phyloP scores from a whole-genome alignment of 2,329 filamentous ascomycete genomes.

The Penicillium janthinellum region DNA sequence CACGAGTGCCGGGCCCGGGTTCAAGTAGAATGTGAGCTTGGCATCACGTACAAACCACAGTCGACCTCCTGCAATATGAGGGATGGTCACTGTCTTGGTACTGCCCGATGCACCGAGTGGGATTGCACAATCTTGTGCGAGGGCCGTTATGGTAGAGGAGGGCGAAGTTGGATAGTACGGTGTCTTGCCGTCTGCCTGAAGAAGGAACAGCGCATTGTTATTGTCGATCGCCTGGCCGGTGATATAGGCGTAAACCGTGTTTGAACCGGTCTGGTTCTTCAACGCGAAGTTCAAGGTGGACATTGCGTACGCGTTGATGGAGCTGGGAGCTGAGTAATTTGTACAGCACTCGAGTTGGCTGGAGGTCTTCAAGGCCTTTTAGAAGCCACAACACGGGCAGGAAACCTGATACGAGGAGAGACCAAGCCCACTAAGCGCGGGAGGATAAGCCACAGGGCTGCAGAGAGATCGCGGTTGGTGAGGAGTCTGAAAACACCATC shows the following conservation, averaged over 20 bases:
- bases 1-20: constrained; percentile 71
- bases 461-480: constrained; percentile 4
- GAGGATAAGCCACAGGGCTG: background rate
- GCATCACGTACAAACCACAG: constrained; percentile 69
- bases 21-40: constrained; percentile 68
- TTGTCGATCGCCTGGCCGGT: constrained; percentile 66
- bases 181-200: constrained; percentile 67
- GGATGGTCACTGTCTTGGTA: constrained; percentile 64
- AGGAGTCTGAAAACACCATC: background rate
- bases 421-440: background rate
- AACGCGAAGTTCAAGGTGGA: constrained; percentile 62
- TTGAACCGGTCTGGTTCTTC: constrained; percentile 65
- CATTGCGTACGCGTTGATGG: constrained; percentile 12
- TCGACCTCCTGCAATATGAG: constrained; percentile 69
- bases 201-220: constrained; percentile 61
- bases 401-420: constrained; percentile 8
- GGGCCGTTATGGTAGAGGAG: constrained; percentile 48
- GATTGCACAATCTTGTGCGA: constrained; percentile 64
- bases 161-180: constrained; percentile 67
- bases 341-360: background rate
- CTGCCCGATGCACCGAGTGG: constrained; percentile 63
- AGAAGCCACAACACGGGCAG: background rate
- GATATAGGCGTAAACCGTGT: constrained; percentile 67
- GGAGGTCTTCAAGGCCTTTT: background rate
- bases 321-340: background rate